A percentile compares a stretch with the other conserved stretches of the same genome.
These are phyloP conservation scores for Cordyceps farinosa DNA, from an alignment of 2,329 filamentous ascomycete species.

Conservation along the genomic window DNA sequence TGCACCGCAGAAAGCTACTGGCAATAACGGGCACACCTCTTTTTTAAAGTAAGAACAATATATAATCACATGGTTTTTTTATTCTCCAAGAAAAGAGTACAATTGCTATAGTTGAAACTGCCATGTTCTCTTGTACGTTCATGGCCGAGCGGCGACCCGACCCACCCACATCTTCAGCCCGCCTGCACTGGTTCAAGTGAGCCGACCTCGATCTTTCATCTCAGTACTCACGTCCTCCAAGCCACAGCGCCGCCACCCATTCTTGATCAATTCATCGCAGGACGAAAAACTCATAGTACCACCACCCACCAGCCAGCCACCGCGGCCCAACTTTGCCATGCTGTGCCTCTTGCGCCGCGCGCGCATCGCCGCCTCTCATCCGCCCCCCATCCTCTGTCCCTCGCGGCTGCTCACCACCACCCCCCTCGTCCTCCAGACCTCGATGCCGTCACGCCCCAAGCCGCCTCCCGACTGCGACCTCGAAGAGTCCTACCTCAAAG, in stretches of 20 bases:
- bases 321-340: neutral
- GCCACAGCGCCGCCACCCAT: neutral
- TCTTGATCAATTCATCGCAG: neutral
- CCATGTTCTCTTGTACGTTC: neutral
- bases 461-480: conserved; percentile 75
- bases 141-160: neutral
- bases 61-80: too few species aligned
- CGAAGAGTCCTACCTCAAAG: conserved; percentile 82
- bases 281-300: too few species aligned
- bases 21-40: too few species aligned
- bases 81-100: too few species aligned
- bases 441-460: conserved; percentile 68
- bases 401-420: conserved; percentile 32
- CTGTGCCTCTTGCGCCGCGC: conserved; percentile 10
- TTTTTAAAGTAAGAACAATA: too few species aligned
- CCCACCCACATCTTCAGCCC: neutral
- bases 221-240: neutral
- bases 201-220: neutral
- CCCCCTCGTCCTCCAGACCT: conserved; percentile 46
- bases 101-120: neutral
- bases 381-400: neutral
- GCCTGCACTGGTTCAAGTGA: neutral
- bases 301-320: neutral
- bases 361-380: conserved; percentile 5
- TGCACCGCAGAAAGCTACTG: too few species aligned